Conservation (phyloP, 164 flowering plant genomes). For the Nymphaea colorata region DNA sequence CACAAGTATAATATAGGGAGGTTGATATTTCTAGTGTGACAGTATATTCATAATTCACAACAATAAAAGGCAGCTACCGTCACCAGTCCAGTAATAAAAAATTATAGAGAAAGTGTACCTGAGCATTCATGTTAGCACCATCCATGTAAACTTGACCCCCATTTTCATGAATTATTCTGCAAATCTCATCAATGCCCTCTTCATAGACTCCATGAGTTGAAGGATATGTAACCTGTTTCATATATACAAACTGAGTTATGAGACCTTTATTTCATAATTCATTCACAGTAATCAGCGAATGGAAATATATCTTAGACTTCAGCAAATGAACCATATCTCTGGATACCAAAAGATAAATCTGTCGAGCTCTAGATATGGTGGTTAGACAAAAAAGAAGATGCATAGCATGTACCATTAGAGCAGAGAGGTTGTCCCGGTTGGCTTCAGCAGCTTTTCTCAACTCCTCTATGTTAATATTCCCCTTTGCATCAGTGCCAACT, state of each 20-base stretch:
- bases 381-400: background rate
- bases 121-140: conserved; percentile 99
- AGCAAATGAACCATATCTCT: no score
- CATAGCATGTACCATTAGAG: conserved; percentile 62
- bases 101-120: conserved; percentile 34
- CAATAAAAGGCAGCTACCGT: no score
- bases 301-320: background rate
- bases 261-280: no score
- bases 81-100: no score
- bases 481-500: conserved; percentile 97
- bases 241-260: background rate
- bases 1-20: no score
- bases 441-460: conserved; percentile 89
- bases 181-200: conserved; percentile 97
- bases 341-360: background rate
- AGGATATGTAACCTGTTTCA: conserved; percentile 86
- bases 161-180: conserved; percentile 95
- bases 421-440: conserved; percentile 68
- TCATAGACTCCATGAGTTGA: conserved; percentile 99
- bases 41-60: no score
- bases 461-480: conserved; percentile 91
- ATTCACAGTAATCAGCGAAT: background rate
- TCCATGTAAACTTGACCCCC: conserved; percentile 99
- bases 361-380: background rate
- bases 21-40: no score